Percentiles rank a stretch among this genome's conserved stretches.
These are phyloP conservation scores for Austroboletus eburneus DNA, from an alignment of 768 basidiomycete species.

Conservation along the genomic window DNA sequence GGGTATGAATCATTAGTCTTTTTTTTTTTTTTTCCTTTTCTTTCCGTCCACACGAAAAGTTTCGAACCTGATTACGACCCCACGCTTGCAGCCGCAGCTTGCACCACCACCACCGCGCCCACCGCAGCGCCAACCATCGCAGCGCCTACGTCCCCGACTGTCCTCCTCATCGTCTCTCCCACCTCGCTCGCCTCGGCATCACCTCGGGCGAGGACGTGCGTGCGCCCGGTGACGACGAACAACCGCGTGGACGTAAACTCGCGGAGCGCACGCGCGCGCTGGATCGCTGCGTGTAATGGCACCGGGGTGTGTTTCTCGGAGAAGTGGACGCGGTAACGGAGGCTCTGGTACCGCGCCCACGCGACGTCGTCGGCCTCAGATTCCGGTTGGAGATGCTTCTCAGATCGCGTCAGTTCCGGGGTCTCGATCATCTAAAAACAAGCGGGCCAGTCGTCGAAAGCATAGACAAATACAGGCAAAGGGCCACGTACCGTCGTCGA, in stretches of 20 bases:
- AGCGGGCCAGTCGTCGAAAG: background rate
- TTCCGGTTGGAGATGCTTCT: conserved; percentile 69
- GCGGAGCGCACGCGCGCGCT: conserved; percentile 35
- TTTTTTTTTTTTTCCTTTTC: no score
- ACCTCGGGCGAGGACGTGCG: conserved; percentile 67
- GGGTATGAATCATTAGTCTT: no score
- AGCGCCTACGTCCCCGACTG: conserved; percentile 84
- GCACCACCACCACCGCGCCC: conserved; percentile 61
- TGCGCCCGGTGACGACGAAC: conserved; percentile 69
- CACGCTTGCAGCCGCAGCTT: conserved; percentile 39
- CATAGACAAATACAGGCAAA: no score
- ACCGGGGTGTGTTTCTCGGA: conserved; percentile 47
- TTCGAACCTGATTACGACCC: background rate
- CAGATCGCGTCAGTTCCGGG: conserved; percentile 64
- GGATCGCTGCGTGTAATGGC: conserved; percentile 56
- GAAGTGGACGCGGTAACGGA: conserved; percentile 72
- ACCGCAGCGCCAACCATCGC: conserved; percentile 65
- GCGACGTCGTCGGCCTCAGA: conserved; percentile 79
- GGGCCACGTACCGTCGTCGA: conserved; percentile 8
- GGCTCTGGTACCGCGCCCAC: no score
- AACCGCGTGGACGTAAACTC: conserved; percentile 36
- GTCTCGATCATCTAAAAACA: conserved; percentile 9
- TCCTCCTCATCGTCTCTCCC: conserved; percentile 62
- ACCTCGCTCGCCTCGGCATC: conserved; percentile 63
- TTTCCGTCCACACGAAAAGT: no score